These are phyloP conservation scores for Linnemannia elongata DNA, from an alignment of 192 early-diverging fungal genomes.

Conservation along the genomic window DNA sequence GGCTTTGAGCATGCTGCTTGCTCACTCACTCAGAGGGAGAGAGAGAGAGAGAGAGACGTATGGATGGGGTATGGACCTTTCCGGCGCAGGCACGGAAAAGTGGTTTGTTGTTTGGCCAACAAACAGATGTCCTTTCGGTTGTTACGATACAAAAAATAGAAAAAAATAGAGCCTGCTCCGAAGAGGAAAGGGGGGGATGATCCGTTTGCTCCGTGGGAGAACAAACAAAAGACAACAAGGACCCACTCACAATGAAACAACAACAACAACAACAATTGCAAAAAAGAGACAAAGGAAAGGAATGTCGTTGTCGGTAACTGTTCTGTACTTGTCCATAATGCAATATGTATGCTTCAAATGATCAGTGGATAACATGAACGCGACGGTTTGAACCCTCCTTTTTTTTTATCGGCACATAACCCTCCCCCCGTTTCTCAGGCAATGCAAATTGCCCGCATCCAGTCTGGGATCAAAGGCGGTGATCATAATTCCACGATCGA, in stretches of 20 bases:
- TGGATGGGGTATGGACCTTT: neutral
- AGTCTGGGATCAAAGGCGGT: neutral
- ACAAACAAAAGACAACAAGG: neutral
- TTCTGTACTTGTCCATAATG: too few relatives aligned
- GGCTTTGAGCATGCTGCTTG: neutral
- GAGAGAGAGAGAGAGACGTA: neutral
- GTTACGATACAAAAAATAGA: neutral
- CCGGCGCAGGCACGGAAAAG: neutral
- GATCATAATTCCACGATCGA: neutral
- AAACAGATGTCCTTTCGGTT: neutral
- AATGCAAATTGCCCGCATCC: neutral
- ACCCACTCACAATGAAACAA: neutral
- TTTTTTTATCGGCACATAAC: too few relatives aligned
- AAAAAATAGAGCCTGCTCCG: neutral
- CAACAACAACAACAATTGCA: neutral
- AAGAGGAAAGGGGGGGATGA: neutral
- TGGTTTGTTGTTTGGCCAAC: neutral
- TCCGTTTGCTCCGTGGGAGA: constrained; percentile 3
- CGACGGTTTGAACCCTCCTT: too few relatives aligned
- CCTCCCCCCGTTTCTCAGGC: neutral
- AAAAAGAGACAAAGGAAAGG: neutral
- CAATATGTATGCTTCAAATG: too few relatives aligned
- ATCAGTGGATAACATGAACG: too few relatives aligned
- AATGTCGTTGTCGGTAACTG: neutral
- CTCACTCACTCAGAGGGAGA: neutral